Conservation (phyloP, 768 basidiomycete genomes). For the Amanita pseudoporphyria region DNA sequence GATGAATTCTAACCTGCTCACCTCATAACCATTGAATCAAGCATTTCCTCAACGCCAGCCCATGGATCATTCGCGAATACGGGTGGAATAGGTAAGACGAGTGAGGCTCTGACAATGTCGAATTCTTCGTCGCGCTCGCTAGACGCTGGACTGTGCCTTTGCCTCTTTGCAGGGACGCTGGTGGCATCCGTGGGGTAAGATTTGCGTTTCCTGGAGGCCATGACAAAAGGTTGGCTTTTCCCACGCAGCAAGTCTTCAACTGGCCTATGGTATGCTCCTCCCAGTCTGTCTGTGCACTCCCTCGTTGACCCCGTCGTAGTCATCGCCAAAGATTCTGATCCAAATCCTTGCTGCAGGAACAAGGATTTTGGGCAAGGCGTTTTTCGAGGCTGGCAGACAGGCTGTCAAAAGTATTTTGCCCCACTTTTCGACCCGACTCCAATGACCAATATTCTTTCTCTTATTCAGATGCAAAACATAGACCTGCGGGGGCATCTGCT, state of each 20-base stretch:
- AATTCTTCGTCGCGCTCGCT: slow-evolving; percentile 43
- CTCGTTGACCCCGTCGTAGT: slow-evolving; percentile 32
- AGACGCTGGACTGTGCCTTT: slow-evolving; percentile 21
- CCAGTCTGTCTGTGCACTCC: neutral
- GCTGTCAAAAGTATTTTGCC: slow-evolving; percentile 77
- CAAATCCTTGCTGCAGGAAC: slow-evolving; percentile 72
- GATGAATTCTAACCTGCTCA: slow-evolving; percentile 24
- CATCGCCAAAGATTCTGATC: slow-evolving; percentile 68
- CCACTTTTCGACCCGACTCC: neutral
- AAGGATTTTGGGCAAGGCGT: slow-evolving; percentile 85
- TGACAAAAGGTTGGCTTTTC: neutral
- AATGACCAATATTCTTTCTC: neutral
- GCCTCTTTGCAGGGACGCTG: slow-evolving; percentile 22
- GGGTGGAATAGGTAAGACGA: slow-evolving; percentile 72
- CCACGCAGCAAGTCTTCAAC: neutral
- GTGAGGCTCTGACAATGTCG: slow-evolving; percentile 48
- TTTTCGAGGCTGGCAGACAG: slow-evolving; percentile 83
- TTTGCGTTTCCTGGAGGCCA: slow-evolving; percentile 3
- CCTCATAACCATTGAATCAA: slow-evolving; percentile 96
- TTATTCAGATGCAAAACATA: slow-evolving; percentile 67
- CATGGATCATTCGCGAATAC: slow-evolving; percentile 67
- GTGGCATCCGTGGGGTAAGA: neutral
- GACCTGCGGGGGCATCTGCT: slow-evolving; percentile 61
- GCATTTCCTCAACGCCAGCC: slow-evolving; percentile 75
- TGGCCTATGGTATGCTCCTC: slow-evolving; percentile 11